Evolutionary conservation across 2,329 filamentous ascomycete species (phyloP), one percentile per base, ranked within the genome.

Genomic region (Calonectria hongkongensis): DNA sequence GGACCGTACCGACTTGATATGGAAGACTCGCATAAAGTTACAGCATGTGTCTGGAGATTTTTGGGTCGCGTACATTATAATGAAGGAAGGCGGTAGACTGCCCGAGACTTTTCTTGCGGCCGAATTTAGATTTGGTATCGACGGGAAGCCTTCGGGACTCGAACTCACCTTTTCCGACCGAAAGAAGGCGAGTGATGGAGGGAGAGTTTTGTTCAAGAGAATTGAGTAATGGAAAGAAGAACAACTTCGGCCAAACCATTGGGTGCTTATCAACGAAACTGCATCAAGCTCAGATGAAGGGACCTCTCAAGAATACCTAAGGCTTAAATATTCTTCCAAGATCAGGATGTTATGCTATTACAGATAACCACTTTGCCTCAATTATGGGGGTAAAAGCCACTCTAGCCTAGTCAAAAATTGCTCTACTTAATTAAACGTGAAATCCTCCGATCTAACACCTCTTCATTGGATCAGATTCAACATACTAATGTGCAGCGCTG

Each of bases 51-150:
- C 54, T 7, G n/a, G 33, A 10, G 54, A 58, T 33, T 58, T 41
- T 58, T 58, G 54, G 33, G 33, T 58, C 41, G 21, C 36, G 1
- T 58, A 58, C 36, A n/a, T 58, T 3, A 27, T 15, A 18, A 15
- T 58, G 18, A 2, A 25, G 33, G 54, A 58, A 13, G 33, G n/a
- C n/a, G 54, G 54, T 2, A 58, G 54, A 21, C 33, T 58, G 7
- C 54, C 54, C 3, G 54, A 58, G 13, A 7, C 54, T 18, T 58
- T 58, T 21, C 54, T 58, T 7, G 54, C 54, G 3, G 54, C 54
- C 2, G n/a, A 58, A 21, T 58, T 58, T 3, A 58, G 30, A 8
- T 36, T 39, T 36, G 54, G n/a, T 15, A 15, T 58, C 12, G 13
- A 58, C 7, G 54, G 54, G 6, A 41, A 41, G n/a, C 54, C 54